phyloP scores from a whole-genome alignment of 2,329 filamentous ascomycete genomes.

The Trichophyton rubrum region DNA sequence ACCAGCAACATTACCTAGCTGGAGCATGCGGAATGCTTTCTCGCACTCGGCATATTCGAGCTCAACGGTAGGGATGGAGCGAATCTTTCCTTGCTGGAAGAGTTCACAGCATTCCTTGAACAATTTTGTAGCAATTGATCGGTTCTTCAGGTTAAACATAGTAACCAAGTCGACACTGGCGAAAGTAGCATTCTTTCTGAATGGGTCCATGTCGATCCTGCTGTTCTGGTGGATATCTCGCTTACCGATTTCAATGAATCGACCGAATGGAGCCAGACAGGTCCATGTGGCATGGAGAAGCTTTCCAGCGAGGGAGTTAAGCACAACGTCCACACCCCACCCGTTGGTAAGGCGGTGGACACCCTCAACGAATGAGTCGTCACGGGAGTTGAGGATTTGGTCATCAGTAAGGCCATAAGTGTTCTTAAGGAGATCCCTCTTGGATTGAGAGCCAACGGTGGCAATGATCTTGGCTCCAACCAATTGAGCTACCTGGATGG shows the following conservation, averaged over 20 bases:
- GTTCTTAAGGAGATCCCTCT: slow-evolving; percentile 15
- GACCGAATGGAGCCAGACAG: slow-evolving; percentile 12
- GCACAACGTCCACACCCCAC: slow-evolving; percentile 13
- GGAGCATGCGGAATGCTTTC: slow-evolving; percentile 20
- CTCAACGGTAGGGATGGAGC: slow-evolving; percentile 6
- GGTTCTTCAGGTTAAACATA: slow-evolving; percentile 4
- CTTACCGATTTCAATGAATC: slow-evolving; percentile 22
- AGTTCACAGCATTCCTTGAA: slow-evolving; percentile 4
- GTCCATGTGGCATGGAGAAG: slow-evolving; percentile 9
- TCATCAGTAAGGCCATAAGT: slow-evolving; percentile 16
- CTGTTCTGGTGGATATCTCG: slow-evolving; percentile 8
- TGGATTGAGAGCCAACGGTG: slow-evolving; percentile 13
- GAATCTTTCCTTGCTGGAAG: slow-evolving; percentile 10
- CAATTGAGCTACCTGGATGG: slow-evolving; percentile 14
- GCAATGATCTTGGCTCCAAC: slow-evolving; percentile 15
- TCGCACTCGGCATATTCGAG: slow-evolving; percentile 14
- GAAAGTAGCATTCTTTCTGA: slow-evolving; percentile 28
- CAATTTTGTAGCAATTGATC: slow-evolving; percentile 2
- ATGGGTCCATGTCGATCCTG: slow-evolving; percentile 8
- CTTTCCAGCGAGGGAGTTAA: slow-evolving; percentile 14
- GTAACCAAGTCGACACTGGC: slow-evolving; percentile 12
- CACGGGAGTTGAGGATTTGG: slow-evolving; percentile 17
- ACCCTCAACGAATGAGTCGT: slow-evolving; percentile 14
- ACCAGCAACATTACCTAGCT: slow-evolving; percentile 18
- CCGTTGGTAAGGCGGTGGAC: slow-evolving; percentile 16